Base-by-base conservation (phyloP, 306 rosid genomes). In the Vigna radiata region DNA sequence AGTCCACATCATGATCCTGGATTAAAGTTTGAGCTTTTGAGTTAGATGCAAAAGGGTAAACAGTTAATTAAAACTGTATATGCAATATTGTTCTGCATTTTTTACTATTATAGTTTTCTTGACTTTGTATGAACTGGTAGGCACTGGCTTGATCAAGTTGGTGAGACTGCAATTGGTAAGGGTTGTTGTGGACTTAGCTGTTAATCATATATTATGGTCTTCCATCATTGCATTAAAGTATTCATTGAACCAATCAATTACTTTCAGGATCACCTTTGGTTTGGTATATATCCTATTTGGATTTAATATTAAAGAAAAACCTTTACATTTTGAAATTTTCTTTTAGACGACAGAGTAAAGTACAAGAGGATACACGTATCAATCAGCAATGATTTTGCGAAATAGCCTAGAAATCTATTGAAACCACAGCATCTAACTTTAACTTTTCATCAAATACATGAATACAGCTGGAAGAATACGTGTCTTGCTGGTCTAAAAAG, bases 121-220 rank as follows among this genome's bases (percentile, higher is more conserved):
- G 88, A 82, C 86, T 67, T 29, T 83, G 60, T 76, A 76, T 77
- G 84, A 82, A 70, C 55, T 76, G 86, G 81, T 70, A 62, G 5
- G 83, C 89, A 78, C 78, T 69, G 72, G 49, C 66, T 68, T 54
- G 43, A 83, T 83, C 74, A 73, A 33, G 73, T 56, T 39, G 48
- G 60, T 52, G 70, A 68, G 69, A 64, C 72, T 78, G 58, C 76
- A 31, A 53, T 79, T 55, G 88, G 74, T 54, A 56, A 36, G 69
- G 73, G 88, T 87, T 87, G 91, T 72, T 85, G 85, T 54, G 73
- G 73, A 87, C 85, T 87, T 80, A 80, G 87, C 65, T 75, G 54
- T 23, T 27, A 46, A 44, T 68, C 1, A 46, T 46, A 46, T 16
- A 64, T 62, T 18, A 81, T 46, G 83, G 61, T 27, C 77, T 12